These are phyloP conservation scores for Metschnikowia vanudenii DNA, from an alignment of 805 yeast species.

Conservation along the genomic window DNA sequence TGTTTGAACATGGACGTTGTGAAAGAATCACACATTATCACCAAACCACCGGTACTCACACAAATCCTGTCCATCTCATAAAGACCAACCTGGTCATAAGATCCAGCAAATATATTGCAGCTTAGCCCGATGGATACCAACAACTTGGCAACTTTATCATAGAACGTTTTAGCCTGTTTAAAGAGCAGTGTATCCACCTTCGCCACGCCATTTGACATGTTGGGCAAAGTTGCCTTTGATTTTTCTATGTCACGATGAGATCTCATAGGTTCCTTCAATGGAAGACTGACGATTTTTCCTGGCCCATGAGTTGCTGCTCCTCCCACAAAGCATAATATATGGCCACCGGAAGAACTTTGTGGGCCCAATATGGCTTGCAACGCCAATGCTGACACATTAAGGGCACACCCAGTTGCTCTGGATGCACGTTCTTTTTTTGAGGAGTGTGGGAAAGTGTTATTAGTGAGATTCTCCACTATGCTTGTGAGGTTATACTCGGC, in stretches of 20 bases:
- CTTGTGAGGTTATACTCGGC: conserved; percentile 51
- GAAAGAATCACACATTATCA: conserved; percentile 64
- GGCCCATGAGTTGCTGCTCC: conserved; percentile 70
- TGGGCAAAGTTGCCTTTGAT: conserved; percentile 33
- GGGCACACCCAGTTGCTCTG: conserved; percentile 60
- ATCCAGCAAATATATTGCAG: conserved; percentile 58
- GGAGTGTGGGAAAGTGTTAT: conserved; percentile 49
- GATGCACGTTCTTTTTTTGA: conserved; percentile 45
- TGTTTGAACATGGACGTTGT: conserved; percentile 67
- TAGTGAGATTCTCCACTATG: conserved; percentile 47
- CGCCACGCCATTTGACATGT: conserved; percentile 31
- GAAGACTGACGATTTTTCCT: conserved; percentile 56
- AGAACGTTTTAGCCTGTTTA: conserved; percentile 44
- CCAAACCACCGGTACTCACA: conserved; percentile 59
- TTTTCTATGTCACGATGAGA: conserved; percentile 61
- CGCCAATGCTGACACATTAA: conserved; percentile 45
- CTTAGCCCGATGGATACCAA: conserved; percentile 53
- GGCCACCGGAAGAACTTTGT: conserved; percentile 50
- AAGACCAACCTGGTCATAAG: conserved; percentile 68
- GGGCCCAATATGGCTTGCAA: conserved; percentile 41
- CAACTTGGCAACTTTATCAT: conserved; percentile 46
- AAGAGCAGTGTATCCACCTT: conserved; percentile 31
- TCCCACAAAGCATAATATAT: conserved; percentile 53
- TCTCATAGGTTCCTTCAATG: conserved; percentile 60
- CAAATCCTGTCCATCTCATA: conserved; percentile 62